Conservation (phyloP, 495 filamentous ascomycete species). For the Xylaria scruposa region DNA sequence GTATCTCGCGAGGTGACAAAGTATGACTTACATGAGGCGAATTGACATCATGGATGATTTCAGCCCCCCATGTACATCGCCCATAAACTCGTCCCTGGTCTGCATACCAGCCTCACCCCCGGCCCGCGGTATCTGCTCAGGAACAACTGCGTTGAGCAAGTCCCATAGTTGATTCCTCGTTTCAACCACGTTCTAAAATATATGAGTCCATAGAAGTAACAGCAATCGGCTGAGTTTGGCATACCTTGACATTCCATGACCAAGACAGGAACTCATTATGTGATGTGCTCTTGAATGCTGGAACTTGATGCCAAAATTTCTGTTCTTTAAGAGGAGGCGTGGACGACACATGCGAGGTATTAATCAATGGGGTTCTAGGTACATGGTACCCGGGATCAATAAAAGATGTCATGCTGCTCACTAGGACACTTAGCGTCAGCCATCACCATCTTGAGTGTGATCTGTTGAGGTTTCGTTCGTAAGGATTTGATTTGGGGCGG, state of each 20-base stretch:
- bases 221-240: background rate
- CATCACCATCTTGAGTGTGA: background rate
- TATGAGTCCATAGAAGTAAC: background rate
- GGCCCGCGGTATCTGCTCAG: constrained; percentile 49
- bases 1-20: background rate
- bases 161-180: constrained; percentile 25
- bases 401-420: background rate
- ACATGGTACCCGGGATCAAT: background rate
- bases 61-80: constrained; percentile 58
- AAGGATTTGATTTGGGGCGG: background rate
- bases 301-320: constrained; percentile 34
- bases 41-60: constrained; percentile 60
- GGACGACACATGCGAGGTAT: background rate
- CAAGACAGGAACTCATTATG: constrained; percentile 34
- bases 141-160: constrained; percentile 50
- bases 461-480: no score
- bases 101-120: constrained; percentile 41
- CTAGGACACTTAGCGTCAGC: background rate
- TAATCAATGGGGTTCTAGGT: background rate
- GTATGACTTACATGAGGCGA: constrained; percentile 50
- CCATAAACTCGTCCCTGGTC: constrained; percentile 57
- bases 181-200: constrained; percentile 32
- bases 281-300: constrained; percentile 28
- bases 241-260: constrained; percentile 35
- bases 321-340: background rate